These are phyloP conservation scores for Arthroderma sp. DNA, from an alignment of 2,329 filamentous ascomycete species.

Conservation along the genomic window DNA sequence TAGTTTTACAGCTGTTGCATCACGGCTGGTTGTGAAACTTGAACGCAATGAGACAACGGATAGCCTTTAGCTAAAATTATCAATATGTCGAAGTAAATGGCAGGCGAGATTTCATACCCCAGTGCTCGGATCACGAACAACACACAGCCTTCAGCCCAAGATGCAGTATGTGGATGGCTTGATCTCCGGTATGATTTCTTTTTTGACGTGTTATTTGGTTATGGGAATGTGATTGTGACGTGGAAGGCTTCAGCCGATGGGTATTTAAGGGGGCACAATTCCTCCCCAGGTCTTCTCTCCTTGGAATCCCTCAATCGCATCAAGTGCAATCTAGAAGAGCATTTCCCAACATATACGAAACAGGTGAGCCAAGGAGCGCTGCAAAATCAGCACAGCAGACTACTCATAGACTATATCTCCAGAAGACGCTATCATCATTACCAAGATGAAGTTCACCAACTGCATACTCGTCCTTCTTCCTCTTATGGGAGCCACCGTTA, in stretches of 20 bases:
- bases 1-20: too few species aligned
- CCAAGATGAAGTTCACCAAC: conserved; percentile 1
- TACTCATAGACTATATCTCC: background rate
- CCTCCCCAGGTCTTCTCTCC: background rate
- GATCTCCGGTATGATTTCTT: too few species aligned
- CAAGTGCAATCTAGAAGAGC: background rate
- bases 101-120: too few species aligned
- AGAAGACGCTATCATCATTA: background rate
- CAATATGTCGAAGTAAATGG: too few species aligned
- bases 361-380: background rate
- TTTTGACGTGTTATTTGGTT: too few species aligned
- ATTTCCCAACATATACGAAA: background rate
- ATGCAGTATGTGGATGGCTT: too few species aligned
- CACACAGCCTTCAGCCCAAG: too few species aligned
- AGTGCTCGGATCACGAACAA: too few species aligned
- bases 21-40: too few species aligned
- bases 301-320: background rate
- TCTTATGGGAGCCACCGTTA: background rate
- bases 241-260: background rate
- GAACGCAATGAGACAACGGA: too few species aligned
- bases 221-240: too few species aligned
- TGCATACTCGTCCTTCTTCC: background rate
- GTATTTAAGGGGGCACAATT: conserved; percentile 1
- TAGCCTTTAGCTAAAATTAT: too few species aligned
- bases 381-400: background rate